Percentiles rank a stretch among this genome's conserved stretches.
These are phyloP conservation scores for Pseudonitzschia multistriata DNA, from an alignment of 108 stramenopile species.

Conservation along the genomic window DNA sequence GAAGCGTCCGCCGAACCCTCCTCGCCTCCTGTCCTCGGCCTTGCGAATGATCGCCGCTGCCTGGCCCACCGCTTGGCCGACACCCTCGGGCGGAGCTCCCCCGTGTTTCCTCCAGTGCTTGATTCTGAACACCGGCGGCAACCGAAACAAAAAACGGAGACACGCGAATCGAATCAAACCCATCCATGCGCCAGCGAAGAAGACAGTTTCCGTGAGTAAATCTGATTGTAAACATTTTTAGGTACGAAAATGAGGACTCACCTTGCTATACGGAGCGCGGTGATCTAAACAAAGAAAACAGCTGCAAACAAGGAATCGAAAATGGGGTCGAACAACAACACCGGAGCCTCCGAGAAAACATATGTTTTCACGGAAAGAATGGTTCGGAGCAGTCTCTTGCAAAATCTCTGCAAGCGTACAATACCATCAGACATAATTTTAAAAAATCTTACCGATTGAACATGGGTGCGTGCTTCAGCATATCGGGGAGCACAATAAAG, in stretches of 20 bases:
- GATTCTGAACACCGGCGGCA: slow-evolving; percentile 42
- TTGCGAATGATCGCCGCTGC: slow-evolving; percentile 87
- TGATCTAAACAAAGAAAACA: not conserved
- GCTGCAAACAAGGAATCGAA: slow-evolving; percentile 7
- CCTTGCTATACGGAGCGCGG: not conserved
- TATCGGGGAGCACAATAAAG: slow-evolving; percentile 82
- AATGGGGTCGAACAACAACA: not conserved
- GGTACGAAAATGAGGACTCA: slow-evolving; percentile 5
- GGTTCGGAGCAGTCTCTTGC: not conserved
- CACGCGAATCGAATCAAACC: not conserved
- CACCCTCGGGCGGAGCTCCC: slow-evolving; percentile 90
- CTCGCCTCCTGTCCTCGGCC: slow-evolving; percentile 70
- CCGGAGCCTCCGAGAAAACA: not conserved
- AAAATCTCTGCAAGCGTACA: not conserved
- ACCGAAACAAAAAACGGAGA: not conserved
- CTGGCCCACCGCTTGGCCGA: slow-evolving; percentile 86
- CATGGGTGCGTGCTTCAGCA: slow-evolving; percentile 90
- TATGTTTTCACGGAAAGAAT: too few species aligned
- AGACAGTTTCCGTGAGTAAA: not conserved
- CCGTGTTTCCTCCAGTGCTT: slow-evolving; percentile 89
- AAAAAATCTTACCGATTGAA: slow-evolving; percentile 77
- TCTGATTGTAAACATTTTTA: too few species aligned
- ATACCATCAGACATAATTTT: not conserved
- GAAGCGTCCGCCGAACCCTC: slow-evolving; percentile 65
- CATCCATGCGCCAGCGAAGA: not conserved